Percentiles rank a stretch among this genome's conserved stretches.
Conservation (phyloP, 2,329 filamentous ascomycete genomes). For the Diaporthe capsici region DNA sequence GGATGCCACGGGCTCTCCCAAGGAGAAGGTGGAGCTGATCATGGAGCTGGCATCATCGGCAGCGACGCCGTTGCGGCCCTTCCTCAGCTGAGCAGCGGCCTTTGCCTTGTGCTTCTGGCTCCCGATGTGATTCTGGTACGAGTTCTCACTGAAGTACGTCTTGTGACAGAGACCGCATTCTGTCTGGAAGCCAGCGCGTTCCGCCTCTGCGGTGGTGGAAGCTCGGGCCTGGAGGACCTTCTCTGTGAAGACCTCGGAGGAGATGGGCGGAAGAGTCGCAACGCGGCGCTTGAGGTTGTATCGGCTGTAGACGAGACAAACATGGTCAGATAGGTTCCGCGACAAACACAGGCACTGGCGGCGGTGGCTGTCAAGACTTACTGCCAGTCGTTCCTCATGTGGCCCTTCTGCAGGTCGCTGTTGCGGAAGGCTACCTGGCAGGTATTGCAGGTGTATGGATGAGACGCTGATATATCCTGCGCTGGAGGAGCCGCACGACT, state of each 20-base stretch:
- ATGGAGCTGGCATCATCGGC: slow-evolving; percentile 84
- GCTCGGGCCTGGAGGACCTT: slow-evolving; percentile 95
- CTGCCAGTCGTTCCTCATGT: slow-evolving; percentile 99
- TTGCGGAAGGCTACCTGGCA: slow-evolving; percentile 97
- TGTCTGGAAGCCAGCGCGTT: slow-evolving; percentile 90
- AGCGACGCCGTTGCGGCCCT: slow-evolving; percentile 53
- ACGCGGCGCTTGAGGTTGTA: slow-evolving; percentile 98
- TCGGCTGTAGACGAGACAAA: slow-evolving; percentile 66
- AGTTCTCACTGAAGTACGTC: slow-evolving; percentile 97
- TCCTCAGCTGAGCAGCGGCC: slow-evolving; percentile 63
- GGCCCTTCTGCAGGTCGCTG: slow-evolving; percentile 90
- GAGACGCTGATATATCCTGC: slow-evolving; percentile 63
- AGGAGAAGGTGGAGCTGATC: slow-evolving; percentile 90
- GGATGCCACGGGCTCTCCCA: slow-evolving; percentile 80
- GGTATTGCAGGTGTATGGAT: slow-evolving; percentile 98
- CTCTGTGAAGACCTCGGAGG: slow-evolving; percentile 93
- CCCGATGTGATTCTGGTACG: slow-evolving; percentile 90
- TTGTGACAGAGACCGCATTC: slow-evolving; percentile 87
- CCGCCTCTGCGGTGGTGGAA: slow-evolving; percentile 84
- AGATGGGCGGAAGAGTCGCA: slow-evolving; percentile 89
- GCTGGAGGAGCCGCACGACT: slow-evolving; percentile 51
- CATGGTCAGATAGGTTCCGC: slow-evolving; percentile 36
- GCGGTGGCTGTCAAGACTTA: slow-evolving; percentile 63
- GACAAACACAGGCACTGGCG: neutral
- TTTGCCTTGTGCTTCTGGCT: slow-evolving; percentile 90